Conservation (phyloP, 257 asterid species). For the Leptodermis oblonga region DNA sequence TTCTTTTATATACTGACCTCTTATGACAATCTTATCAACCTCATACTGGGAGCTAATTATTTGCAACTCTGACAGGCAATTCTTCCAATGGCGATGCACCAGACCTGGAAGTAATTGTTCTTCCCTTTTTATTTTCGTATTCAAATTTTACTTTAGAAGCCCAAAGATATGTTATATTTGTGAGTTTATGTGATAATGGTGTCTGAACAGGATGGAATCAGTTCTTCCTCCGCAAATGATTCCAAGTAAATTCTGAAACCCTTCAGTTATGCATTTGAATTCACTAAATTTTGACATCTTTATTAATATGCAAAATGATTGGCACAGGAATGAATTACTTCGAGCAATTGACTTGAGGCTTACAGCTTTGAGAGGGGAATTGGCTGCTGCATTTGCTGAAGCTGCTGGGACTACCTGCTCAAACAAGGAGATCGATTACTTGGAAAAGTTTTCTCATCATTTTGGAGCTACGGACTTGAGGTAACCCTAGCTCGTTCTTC, state of each 20-base stretch:
- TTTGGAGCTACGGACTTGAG: constrained; percentile 75
- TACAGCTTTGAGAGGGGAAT: constrained; percentile 55
- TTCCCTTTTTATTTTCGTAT: background rate
- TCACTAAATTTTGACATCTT: constrained; percentile 13
- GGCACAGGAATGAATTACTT: constrained; percentile 72
- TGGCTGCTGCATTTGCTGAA: constrained; percentile 55
- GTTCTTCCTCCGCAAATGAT: constrained; percentile 42
- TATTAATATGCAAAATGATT: constrained; percentile 21
- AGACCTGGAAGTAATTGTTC: constrained; percentile 30
- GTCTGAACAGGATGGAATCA: constrained; percentile 50
- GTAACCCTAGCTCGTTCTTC: constrained; percentile 28
- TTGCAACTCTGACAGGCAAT: constrained; percentile 32
- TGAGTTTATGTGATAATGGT: constrained; percentile 25
- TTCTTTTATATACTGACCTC: background rate
- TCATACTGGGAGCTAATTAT: constrained; percentile 1
- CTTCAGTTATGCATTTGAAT: constrained; percentile 12
- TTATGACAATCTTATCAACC: background rate
- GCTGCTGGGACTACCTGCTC: constrained; percentile 56
- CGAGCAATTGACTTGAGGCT: constrained; percentile 88
- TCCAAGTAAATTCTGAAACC: constrained; percentile 62
- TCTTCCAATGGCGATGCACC: constrained; percentile 26
- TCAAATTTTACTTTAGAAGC: constrained; percentile 1
- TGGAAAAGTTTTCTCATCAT: constrained; percentile 63
- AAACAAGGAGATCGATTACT: constrained; percentile 45
- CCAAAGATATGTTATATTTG: constrained; percentile 1